Evolutionary conservation across 208 protist species (phyloP), one percentile per base, ranked within the genome.

Genomic region (Leishmania braziliensis): DNA sequence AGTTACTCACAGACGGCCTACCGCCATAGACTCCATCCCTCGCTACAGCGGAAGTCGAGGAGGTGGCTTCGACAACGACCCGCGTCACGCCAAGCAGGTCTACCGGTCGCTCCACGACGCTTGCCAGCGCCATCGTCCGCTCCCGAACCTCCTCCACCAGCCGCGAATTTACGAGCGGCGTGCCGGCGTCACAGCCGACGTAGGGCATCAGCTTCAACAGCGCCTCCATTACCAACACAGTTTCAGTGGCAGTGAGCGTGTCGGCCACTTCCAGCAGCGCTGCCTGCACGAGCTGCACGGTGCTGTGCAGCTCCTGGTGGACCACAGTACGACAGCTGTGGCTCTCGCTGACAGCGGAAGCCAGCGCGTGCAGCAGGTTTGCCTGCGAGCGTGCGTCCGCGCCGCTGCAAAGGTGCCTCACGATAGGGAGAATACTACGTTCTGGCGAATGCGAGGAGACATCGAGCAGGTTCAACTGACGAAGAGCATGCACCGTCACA

Each of bases 161-260:
- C 18, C 84, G 77, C 46, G 48, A 51, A 39, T 29, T 51, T 10
- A 85, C 82, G 10, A 85, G 62, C 75, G 73, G 33, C 6, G 20
- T 65, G 2, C 20, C 1, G 6, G 46, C 77, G 2, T 50, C 60
- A 20, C 65, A 73, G 20, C 76, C 62, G 16, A 77, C 84, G 68
- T 86, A 91, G 1, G 87, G 88, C 8, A 79, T 77, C 51, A 94
- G 51, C 69, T 81, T 83, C 62, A 91, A 39, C 58, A 94, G 58
- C 18, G 87, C 90, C 81, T 94, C 90, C 85, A 89, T 89, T 12
- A 85, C 90, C 8, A 94, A 51, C 66, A 94, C 85, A 56, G 70
- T 84, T 70, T 94, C 88, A 5, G 86, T 78, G 8, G 85, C 85
- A 3, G 82, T 88, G 46, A 94, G 81, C 4, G 90, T 77, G 74